phyloP scores from a whole-genome alignment of 257 asterid genomes.

The Apocynum venetum region DNA sequence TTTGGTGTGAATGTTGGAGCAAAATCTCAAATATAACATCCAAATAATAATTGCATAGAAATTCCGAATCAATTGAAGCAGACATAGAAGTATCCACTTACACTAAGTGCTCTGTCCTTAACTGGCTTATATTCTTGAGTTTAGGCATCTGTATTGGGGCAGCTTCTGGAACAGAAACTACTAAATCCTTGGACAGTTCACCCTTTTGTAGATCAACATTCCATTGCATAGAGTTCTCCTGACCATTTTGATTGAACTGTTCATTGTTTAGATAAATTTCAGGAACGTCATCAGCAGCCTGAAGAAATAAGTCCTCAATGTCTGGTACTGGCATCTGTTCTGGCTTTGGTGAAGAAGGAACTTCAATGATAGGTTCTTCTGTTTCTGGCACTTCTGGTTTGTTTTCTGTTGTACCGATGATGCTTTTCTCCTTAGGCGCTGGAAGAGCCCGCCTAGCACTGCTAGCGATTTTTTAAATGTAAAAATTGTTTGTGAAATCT shows the following conservation, averaged over 20 bases:
- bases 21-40: not conserved
- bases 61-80: not conserved
- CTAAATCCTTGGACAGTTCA: conserved; percentile 75
- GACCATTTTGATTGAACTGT: conserved; percentile 73
- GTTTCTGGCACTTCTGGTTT: conserved; percentile 51
- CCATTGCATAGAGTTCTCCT: conserved; percentile 46
- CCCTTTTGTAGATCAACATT: conserved; percentile 59
- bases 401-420: conserved; percentile 42
- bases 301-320: conserved; percentile 49
- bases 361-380: conserved; percentile 47
- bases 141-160: conserved; percentile 88
- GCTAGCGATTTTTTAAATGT: conserved; percentile 27
- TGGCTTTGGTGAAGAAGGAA: conserved; percentile 71
- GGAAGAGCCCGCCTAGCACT: conserved; percentile 95
- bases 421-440: conserved; percentile 68
- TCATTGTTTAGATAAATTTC: conserved; percentile 73
- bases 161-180: conserved; percentile 73
- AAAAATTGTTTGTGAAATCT: not conserved
- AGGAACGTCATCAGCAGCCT: conserved; percentile 80
- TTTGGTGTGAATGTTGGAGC: not conserved
- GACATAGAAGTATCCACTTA: conserved; percentile 40
- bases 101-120: conserved; percentile 97
- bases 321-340: conserved; percentile 33
- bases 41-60: not conserved
- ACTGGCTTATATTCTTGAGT: conserved; percentile 77